Evolutionary conservation across 768 basidiomycete species (phyloP), one percentile per base, ranked within the genome.

Genomic region (Xerocomellus dryophilus): DNA sequence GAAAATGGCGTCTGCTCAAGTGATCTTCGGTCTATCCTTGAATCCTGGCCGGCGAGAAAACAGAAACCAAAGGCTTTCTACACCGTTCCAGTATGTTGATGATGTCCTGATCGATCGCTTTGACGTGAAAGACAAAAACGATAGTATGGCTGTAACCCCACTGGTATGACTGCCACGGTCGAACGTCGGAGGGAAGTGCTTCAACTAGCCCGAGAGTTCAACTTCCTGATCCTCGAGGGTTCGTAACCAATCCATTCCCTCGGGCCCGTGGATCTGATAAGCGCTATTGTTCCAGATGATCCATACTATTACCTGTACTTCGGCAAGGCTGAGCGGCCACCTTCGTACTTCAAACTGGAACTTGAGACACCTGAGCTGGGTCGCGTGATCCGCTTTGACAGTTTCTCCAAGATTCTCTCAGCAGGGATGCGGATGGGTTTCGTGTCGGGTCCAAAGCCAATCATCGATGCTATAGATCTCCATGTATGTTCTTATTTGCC

Each of bases 221-320:
- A 88, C 63, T 81, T 96, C 59, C 68, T 96, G 50, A 88, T 97
- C 63, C 73, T 96, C 44, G 93, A 96, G 81, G 92, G 92, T 84
- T 59, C 20, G 68, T 46, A 12, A 15, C 7, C 10, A 47, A 31
- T 20, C 11, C 23, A 8, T 21, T 41, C 32, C 43, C 36, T 12
- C 10, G 34, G 14, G 14, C 20, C 14, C 34, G 11, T 43, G 40
- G 20, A 45, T 29, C 18, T 36, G 32, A 51, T 39, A 36, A 27
- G 12, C 35, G 12, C 3, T 20, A 23, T 51, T 48, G 42, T 39
- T 43, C 3, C 64, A 90, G 90, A 91, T 62, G 90, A 92, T 68
- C 91, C 91, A 0, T 90, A 88, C 64, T 85, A 77, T 64, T 86
- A 83, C 61, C 70, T 93, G 50, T 90, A 92, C 72, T 94, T 86